These are phyloP conservation scores for Gossypium mustelinum DNA, from an alignment of 345 rosid species.

Conservation along the genomic window DNA sequence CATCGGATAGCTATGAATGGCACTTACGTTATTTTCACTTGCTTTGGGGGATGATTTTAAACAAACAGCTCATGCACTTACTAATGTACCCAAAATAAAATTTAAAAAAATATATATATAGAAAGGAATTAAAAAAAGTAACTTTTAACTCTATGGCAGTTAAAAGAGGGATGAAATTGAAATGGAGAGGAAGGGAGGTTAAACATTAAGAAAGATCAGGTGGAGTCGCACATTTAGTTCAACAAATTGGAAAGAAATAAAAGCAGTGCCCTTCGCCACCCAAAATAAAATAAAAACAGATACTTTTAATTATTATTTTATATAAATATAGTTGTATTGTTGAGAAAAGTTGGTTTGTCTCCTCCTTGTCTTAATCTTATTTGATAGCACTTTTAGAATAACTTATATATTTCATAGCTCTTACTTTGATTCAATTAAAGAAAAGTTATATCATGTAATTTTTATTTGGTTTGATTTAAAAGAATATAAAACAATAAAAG, in stretches of 20 bases:
- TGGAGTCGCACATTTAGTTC: too few relatives aligned
- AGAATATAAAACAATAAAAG: too few relatives aligned
- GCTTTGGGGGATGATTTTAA: not conserved
- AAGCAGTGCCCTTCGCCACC: not conserved
- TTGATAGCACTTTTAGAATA: constrained; percentile 1
- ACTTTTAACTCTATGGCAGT: not conserved
- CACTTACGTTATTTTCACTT: constrained; percentile 8
- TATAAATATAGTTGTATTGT: not conserved
- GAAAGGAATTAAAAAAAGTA: not conserved
- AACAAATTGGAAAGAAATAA: not conserved
- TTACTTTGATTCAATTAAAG: too few relatives aligned
- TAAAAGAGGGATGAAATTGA: not conserved
- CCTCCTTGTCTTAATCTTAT: constrained; percentile 9
- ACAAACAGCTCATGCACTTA: not conserved
- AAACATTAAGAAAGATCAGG: too few relatives aligned
- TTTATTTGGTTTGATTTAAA: too few relatives aligned
- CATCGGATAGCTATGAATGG: constrained; percentile 15
- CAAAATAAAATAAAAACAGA: not conserved
- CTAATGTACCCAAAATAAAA: not conserved
- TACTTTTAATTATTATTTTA: not conserved
- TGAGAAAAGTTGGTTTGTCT: constrained; percentile 14
- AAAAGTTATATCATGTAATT: too few relatives aligned
- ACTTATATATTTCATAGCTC: too few relatives aligned
- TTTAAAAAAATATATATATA: too few relatives aligned
- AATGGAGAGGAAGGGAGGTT: too few relatives aligned